These are phyloP conservation scores for Nakazawaea peltata DNA, from an alignment of 805 yeast genomes.

Conservation along the genomic window DNA sequence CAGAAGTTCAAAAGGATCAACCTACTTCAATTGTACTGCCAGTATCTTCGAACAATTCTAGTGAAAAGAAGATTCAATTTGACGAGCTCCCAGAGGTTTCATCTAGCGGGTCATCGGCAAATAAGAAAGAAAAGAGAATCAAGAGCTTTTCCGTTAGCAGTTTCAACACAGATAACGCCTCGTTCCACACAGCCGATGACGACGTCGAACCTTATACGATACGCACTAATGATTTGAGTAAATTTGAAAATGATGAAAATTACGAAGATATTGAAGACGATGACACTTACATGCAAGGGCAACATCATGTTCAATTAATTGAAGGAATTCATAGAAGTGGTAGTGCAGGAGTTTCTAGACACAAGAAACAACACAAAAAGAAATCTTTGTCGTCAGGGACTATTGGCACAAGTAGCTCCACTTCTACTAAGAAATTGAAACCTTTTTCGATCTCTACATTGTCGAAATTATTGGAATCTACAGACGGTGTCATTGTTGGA, in stretches of 20 bases:
- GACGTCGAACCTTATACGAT: neutral
- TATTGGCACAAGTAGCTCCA: slow-evolving; percentile 16
- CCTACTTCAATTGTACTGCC: slow-evolving; percentile 7
- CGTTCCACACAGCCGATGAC: slow-evolving; percentile 15
- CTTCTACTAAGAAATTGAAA: slow-evolving; percentile 14
- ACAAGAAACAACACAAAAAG: slow-evolving; percentile 9
- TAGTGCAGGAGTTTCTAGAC: neutral
- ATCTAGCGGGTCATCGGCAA: slow-evolving; percentile 8
- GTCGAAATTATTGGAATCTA: slow-evolving; percentile 44
- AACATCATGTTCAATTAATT: neutral
- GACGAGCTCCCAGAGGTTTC: slow-evolving; percentile 1
- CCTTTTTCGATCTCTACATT: slow-evolving; percentile 34
- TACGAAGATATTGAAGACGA: slow-evolving; percentile 11
- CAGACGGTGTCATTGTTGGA: slow-evolving; percentile 55
- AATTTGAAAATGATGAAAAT: slow-evolving; percentile 9
- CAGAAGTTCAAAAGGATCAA: slow-evolving; percentile 2
- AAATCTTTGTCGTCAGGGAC: too few relatives aligned
- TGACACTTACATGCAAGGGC: neutral
- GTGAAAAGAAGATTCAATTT: slow-evolving; percentile 11
- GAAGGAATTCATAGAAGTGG: neutral
- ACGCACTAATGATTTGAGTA: slow-evolving; percentile 2
- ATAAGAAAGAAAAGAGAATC: neutral
- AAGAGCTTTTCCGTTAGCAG: slow-evolving; percentile 3
- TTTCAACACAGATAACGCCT: slow-evolving; percentile 9
- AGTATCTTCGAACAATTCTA: neutral